A percentile compares a stretch with the other conserved stretches of the same genome.
phyloP scores from a whole-genome alignment of 2,329 filamentous ascomycete genomes.

The Colletotrichum sp. region DNA sequence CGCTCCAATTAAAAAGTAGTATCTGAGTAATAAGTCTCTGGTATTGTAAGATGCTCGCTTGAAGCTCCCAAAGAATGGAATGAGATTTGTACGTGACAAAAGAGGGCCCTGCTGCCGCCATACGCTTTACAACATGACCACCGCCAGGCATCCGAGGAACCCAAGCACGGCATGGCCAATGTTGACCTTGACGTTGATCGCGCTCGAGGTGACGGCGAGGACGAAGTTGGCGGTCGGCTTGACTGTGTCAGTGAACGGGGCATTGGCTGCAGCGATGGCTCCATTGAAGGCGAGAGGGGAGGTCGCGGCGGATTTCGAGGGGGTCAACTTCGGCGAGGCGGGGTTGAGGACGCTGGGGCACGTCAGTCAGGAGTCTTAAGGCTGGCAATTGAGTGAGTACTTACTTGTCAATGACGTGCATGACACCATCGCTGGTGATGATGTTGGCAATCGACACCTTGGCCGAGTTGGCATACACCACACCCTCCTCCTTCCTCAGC shows the following conservation, averaged over 20 bases:
- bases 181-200: slow-evolving; percentile 21
- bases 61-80: neutral
- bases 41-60: neutral
- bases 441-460: slow-evolving; percentile 55
- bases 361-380: slow-evolving; percentile 14
- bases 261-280: slow-evolving; percentile 48
- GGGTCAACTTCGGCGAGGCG: slow-evolving; percentile 27
- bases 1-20: neutral
- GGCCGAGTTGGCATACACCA: slow-evolving; percentile 56
- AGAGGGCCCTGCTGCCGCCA: neutral
- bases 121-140: slow-evolving; percentile 13
- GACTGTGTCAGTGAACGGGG: slow-evolving; percentile 61
- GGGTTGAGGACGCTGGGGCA: slow-evolving; percentile 42
- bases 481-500: slow-evolving; percentile 42
- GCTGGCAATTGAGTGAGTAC: slow-evolving; percentile 29
- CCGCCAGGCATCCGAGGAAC: slow-evolving; percentile 17
- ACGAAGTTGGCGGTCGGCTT: slow-evolving; percentile 28
- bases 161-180: slow-evolving; percentile 24
- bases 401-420: slow-evolving; percentile 63
- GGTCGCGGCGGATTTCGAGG: slow-evolving; percentile 38
- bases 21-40: neutral
- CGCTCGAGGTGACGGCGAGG: slow-evolving; percentile 20
- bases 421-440: slow-evolving; percentile 59
- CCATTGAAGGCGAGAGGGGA: slow-evolving; percentile 57
- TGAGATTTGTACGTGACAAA: neutral